Evolutionary conservation across 1,284 basidiomycete genomes (phyloP).

Genomic region (Trichosporon asahii): DNA sequence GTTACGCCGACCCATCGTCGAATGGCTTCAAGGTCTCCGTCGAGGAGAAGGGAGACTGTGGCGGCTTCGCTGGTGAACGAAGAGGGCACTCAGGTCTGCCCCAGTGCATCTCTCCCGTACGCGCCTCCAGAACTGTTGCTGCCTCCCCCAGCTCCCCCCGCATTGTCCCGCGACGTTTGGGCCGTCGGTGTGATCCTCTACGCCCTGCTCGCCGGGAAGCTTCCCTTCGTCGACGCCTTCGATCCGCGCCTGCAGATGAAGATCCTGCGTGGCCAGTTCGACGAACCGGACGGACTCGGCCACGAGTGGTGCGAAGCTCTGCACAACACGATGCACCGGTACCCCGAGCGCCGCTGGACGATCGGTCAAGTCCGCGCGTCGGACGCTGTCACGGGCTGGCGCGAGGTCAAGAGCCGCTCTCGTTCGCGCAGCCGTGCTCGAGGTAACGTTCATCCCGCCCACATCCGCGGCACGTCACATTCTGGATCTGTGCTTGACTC

Average conservation of each 20-base stretch:
- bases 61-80: neutral
- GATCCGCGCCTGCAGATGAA: slow-evolving; percentile 87
- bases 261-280: slow-evolving; percentile 71
- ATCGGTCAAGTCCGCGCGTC: slow-evolving; percentile 69
- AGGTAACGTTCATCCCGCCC: neutral
- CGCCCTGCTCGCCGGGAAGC: slow-evolving; percentile 69
- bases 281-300: slow-evolving; percentile 58
- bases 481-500: slow-evolving; percentile 4
- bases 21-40: slow-evolving; percentile 13
- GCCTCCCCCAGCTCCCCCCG: slow-evolving; percentile 49
- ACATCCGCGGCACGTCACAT: neutral
- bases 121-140: slow-evolving; percentile 74
- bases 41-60: slow-evolving; percentile 17
- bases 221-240: slow-evolving; percentile 82
- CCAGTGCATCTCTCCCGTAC: slow-evolving; percentile 84
- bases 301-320: slow-evolving; percentile 69
- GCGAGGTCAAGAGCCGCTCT: slow-evolving; percentile 47
- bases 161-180: slow-evolving; percentile 79
- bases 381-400: slow-evolving; percentile 77
- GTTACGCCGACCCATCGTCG: neutral
- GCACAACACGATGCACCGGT: slow-evolving; percentile 67
- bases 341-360: slow-evolving; percentile 64
- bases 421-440: slow-evolving; percentile 24
- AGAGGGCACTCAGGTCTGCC: slow-evolving; percentile 51
- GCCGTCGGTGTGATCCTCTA: slow-evolving; percentile 84